phyloP scores from a whole-genome alignment of 352 stramenopile species.

The Pythium diclinum region DNA sequence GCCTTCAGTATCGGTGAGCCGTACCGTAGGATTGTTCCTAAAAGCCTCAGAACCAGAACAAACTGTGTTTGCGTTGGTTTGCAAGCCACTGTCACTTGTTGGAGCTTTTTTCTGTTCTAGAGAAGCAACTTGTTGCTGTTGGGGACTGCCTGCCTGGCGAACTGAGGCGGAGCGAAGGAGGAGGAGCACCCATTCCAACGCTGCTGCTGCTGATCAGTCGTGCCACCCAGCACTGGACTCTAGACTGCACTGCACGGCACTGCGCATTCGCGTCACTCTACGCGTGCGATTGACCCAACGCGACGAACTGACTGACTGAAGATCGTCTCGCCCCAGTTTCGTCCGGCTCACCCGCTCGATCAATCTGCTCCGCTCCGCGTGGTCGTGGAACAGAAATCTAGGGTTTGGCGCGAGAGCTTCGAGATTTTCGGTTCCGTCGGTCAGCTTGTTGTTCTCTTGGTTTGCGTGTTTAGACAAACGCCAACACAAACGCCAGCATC shows the following conservation, averaged over 20 bases:
- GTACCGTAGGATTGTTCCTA: background rate
- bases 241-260: background rate
- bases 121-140: constrained; percentile 12
- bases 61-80: constrained; percentile 18
- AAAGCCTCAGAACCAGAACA: constrained; percentile 19
- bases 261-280: background rate
- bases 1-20: background rate
- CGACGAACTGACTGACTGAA: background rate
- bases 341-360: background rate
- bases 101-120: constrained; percentile 24
- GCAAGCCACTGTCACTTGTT: constrained; percentile 1
- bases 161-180: background rate
- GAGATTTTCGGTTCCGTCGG: background rate
- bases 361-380: background rate
- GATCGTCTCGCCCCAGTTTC: background rate
- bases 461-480: background rate
- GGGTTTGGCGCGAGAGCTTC: background rate
- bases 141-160: too few species aligned
- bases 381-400: background rate
- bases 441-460: background rate
- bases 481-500: background rate
- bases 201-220: background rate
- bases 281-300: background rate
- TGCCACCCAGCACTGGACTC: background rate
- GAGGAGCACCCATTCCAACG: constrained; percentile 3